Evolutionary conservation across 129 eudicot genomes (phyloP).

Genomic region (Gnaphalium uliginosum): DNA sequence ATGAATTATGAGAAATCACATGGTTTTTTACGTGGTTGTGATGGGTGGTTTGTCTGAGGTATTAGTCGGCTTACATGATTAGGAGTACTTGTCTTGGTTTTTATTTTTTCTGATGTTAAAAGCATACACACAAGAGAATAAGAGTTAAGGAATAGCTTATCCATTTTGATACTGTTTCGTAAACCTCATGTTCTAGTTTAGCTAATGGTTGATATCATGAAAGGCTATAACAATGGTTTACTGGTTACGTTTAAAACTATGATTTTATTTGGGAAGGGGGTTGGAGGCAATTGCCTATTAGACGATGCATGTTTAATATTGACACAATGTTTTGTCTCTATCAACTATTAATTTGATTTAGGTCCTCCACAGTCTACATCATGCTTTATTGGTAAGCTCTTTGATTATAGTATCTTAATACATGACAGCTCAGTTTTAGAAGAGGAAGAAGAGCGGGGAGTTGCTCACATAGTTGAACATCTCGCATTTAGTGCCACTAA

Average conservation of each 20-base stretch:
- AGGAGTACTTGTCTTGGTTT: not conserved
- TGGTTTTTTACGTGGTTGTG: not conserved
- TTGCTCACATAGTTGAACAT: conserved; percentile 95
- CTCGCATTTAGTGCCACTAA: conserved; percentile 95
- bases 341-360: not conserved
- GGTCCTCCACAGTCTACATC: not conserved
- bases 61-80: not conserved
- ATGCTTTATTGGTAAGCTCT: conserved; percentile 13
- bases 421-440: conserved; percentile 91
- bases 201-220: not conserved
- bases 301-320: not conserved
- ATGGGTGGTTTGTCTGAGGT: not conserved
- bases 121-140: not conserved
- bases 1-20: not conserved
- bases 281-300: not conserved
- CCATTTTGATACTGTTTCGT: not conserved
- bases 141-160: not conserved
- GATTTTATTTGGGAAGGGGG: not conserved
- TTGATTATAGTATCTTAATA: conserved; percentile 22
- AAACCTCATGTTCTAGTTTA: not conserved
- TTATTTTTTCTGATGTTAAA: not conserved
- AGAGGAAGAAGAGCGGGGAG: conserved; percentile 91
- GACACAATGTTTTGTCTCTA: not conserved
- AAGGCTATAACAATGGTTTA: not conserved
- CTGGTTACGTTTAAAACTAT: not conserved